phyloP scores from a whole-genome alignment of 371 early-diverging fungal species.

The Mycotypha africana region DNA sequence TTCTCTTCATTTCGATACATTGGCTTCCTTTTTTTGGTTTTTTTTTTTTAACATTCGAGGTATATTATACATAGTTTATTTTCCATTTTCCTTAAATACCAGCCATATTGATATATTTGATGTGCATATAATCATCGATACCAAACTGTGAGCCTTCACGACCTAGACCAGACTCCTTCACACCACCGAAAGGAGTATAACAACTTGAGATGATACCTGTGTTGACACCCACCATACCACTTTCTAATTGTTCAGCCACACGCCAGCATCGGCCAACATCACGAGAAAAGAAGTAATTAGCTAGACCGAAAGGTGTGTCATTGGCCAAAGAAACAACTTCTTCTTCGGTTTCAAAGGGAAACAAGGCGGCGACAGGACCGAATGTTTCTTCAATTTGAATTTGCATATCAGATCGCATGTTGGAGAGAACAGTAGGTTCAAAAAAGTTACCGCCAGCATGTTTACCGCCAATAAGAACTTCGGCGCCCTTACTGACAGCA shows the following conservation, averaged over 20 bases:
- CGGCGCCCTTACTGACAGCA: conserved; percentile 66
- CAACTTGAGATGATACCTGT: conserved; percentile 61
- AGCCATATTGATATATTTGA: conserved; percentile 55
- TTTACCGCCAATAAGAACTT: conserved; percentile 54
- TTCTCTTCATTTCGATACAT: too few species aligned
- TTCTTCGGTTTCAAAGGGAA: conserved; percentile 61
- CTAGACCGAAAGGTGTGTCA: conserved; percentile 68
- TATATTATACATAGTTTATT: too few species aligned
- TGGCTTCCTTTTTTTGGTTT: too few species aligned
- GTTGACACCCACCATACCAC: conserved; percentile 92
- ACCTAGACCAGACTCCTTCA: conserved; percentile 81
- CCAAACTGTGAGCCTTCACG: conserved; percentile 75
- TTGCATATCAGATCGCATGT: conserved; percentile 54
- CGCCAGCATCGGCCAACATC: conserved; percentile 73
- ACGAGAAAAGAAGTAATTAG: conserved; percentile 79
- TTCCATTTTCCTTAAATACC: conserved; percentile 5
- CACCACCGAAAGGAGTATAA: conserved; percentile 76
- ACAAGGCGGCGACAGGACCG: conserved; percentile 76
- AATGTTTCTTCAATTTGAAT: conserved; percentile 73
- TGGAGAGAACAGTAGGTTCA: conserved; percentile 66
- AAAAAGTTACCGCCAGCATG: conserved; percentile 59
- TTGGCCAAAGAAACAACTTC: conserved; percentile 75
- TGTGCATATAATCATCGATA: conserved; percentile 58
- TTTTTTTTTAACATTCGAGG: too few species aligned
- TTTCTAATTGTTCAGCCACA: conserved; percentile 75